A percentile compares a stretch with the other conserved stretches of the same genome.
phyloP scores from a whole-genome alignment of 495 filamentous ascomycete species.

The Monascus purpureus region DNA sequence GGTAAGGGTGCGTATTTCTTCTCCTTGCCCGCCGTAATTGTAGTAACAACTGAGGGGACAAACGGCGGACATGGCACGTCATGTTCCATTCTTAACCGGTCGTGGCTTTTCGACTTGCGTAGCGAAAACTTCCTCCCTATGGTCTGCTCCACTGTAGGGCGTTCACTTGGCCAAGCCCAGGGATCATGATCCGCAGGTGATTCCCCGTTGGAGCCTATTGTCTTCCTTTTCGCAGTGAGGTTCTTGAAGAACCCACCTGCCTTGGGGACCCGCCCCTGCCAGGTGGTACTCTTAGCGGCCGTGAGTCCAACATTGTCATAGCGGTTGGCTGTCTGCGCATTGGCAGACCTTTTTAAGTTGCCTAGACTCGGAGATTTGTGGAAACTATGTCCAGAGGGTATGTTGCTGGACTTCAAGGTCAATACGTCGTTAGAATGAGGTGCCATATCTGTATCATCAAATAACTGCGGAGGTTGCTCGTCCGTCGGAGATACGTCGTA shows the following conservation, averaged over 20 bases:
- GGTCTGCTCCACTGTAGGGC: slow-evolving; percentile 23
- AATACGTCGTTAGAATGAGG: too few species aligned
- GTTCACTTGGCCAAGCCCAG: slow-evolving; percentile 39
- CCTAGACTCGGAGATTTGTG: slow-evolving; percentile 6
- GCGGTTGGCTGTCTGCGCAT: slow-evolving; percentile 27
- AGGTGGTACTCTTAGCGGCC: slow-evolving; percentile 10
- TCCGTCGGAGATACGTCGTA: too few species aligned
- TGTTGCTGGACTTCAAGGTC: background rate
- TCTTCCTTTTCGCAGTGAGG: slow-evolving; percentile 15
- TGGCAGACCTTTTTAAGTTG: slow-evolving; percentile 28
- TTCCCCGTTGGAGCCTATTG: slow-evolving; percentile 6
- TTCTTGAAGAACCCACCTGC: slow-evolving; percentile 8
- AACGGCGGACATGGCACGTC: slow-evolving; percentile 8
- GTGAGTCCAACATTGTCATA: slow-evolving; percentile 13
- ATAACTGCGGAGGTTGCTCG: too few species aligned
- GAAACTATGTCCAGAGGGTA: slow-evolving; percentile 1
- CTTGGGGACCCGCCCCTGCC: slow-evolving; percentile 9
- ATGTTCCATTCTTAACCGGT: slow-evolving; percentile 5
- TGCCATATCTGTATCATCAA: too few species aligned
- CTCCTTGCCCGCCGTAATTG: slow-evolving; percentile 21
- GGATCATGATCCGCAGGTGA: slow-evolving; percentile 21
- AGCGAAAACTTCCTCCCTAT: too few species aligned
- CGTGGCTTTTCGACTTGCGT: slow-evolving; percentile 6
- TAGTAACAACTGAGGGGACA: slow-evolving; percentile 21
- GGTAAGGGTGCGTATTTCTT: too few species aligned